Evolutionary conservation across 805 yeast species (phyloP), one percentile per base, ranked within the genome.

Genomic region (Yamadazyma sp.): DNA sequence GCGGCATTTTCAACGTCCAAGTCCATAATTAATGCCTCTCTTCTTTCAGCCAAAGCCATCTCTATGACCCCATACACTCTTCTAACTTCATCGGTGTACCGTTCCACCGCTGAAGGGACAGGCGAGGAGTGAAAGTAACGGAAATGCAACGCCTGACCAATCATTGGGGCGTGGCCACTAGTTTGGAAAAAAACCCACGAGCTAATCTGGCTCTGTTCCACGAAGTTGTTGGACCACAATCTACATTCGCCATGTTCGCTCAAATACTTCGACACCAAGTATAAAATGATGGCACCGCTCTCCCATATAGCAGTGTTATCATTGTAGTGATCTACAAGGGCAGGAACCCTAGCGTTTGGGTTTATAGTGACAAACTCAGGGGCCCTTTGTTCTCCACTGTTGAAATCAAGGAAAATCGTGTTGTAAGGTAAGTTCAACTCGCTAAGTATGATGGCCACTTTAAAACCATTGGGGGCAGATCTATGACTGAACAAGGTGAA

Each of bases 151-250:
- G 97, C 96, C 62, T 90, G 97, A 13, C 97, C 97, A 51, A 90
- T 85, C 95, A 90, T 90, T n/a, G 97, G 96, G 0, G 97, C 95
- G 58, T 89, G 97, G 5, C 98, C 97, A 4, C 95, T 84, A 3
- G 96, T 88, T 64, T 90, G 98, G 70, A 90, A 90, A 55, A 87
- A 90, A 25, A 91, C 70, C 96, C 97, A 90, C 5, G 89, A 78
- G 43, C 79, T 74, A 41, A 90, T 87, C 57, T 84, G 91, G 3
- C 90, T 73, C 64, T 88, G 96, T 47, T 87, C 95, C 10, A 77
- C 70, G 37, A 83, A 57, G 54, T 82, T 83, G 37, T 78, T 81
- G 3, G 95, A 80, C 88, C 95, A 91, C 37, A 88, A 73, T 7
- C 85, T 71, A 50, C 91, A 84, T 25, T 70, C 71, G 6, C 85